These are phyloP conservation scores for Helminthosporium solani DNA, from an alignment of 2,329 filamentous ascomycete species.

Conservation along the genomic window DNA sequence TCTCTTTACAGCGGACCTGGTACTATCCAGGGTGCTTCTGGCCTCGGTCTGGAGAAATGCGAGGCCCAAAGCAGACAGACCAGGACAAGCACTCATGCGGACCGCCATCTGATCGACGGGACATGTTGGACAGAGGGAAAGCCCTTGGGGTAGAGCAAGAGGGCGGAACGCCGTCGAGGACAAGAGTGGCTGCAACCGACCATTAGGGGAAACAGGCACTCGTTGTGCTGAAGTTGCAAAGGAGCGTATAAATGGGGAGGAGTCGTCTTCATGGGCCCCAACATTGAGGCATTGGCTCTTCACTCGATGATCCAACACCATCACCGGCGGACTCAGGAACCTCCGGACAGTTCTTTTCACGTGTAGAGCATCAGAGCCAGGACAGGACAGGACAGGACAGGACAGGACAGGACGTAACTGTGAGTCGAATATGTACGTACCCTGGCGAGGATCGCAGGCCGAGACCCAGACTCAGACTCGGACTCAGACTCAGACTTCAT, in stretches of 20 bases:
- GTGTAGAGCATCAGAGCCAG: too few relatives aligned
- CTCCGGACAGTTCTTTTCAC: too few relatives aligned
- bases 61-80: conserved; percentile 2
- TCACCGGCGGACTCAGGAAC: background rate
- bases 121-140: conserved; percentile 23
- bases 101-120: conserved; percentile 29
- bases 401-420: conserved; percentile 5
- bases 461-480: too few relatives aligned
- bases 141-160: conserved; percentile 31
- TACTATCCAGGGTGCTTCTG: background rate
- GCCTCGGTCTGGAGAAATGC: background rate
- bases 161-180: conserved; percentile 33
- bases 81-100: conserved; percentile 18
- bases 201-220: conserved; percentile 35
- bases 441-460: background rate
- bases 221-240: conserved; percentile 17
- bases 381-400: too few relatives aligned
- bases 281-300: conserved; percentile 29
- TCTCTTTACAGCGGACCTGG: background rate
- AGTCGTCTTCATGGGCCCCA: conserved; percentile 25
- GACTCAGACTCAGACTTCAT: conserved; percentile 16
- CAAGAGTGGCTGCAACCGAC: conserved; percentile 33
- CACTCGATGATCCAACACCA: conserved; percentile 10
- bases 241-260: conserved; percentile 34
- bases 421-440: conserved; percentile 7